Conservation (phyloP, 1,139 yeast genomes). For the Magnusiomyces paraingens region DNA sequence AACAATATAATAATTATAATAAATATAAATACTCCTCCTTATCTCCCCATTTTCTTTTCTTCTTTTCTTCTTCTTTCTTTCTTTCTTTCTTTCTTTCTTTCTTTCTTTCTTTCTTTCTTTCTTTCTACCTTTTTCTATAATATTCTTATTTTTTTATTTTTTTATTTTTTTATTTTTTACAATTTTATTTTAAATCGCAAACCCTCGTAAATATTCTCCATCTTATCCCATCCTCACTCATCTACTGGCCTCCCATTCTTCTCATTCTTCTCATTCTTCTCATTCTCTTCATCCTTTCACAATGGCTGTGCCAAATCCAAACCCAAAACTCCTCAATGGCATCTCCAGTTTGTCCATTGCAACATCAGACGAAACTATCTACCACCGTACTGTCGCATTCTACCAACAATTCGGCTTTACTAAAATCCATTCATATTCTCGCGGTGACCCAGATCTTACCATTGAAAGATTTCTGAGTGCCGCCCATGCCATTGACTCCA, state of each 20-base stretch:
- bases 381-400: conserved; percentile 43
- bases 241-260: background rate
- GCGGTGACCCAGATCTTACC: conserved; percentile 22
- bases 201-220: no score
- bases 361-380: conserved; percentile 45
- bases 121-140: background rate
- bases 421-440: conserved; percentile 40
- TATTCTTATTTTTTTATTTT: background rate
- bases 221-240: background rate
- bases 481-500: conserved; percentile 26
- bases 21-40: background rate
- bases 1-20: background rate
- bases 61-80: background rate
- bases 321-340: conserved; percentile 23
- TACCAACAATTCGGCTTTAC: conserved; percentile 55
- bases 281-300: background rate
- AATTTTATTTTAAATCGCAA: background rate
- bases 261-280: background rate
- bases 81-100: background rate
- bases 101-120: background rate
- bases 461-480: conserved; percentile 25
- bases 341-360: conserved; percentile 50
- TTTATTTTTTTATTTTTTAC: background rate
- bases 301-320: conserved; percentile 3
- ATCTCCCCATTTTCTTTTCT: background rate